Evolutionary conservation across 208 protist species (phyloP), one percentile per base, ranked within the genome.

Genomic region (Leptomonas seymouri): DNA sequence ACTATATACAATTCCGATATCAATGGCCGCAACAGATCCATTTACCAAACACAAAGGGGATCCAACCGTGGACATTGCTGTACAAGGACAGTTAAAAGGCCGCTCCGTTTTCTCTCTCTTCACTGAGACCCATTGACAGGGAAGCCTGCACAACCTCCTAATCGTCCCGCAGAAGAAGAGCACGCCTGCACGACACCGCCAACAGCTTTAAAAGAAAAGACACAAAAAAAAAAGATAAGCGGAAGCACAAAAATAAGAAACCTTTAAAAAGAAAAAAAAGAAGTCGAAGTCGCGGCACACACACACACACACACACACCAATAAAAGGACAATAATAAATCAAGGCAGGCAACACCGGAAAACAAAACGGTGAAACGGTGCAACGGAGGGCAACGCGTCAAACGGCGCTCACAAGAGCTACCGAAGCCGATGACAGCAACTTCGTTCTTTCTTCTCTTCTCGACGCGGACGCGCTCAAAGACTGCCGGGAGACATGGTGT

Each of bases 401-500:
- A 39, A 39, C 3, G 9, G 34, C 7, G 34, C 34, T 9, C 34
- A 39, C 34, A 39, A 39, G 34, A 3, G 34, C 34, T 9, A 9
- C 9, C 34, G 9, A 39, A 39, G 9, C 34, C 7, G 9, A 39
- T 9, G 34, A 39, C 34, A 9, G 34, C 34, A 39, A 3, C 12
- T 48, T 14, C 39, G 7, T 48, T 48, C 44, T n/a, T 31, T 18
- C 49, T 11, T 57, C 50, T 12, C 6, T 51, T 31, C 5, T 3
- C 25, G 7, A 41, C 11, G 25, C 16, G 5, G 23, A 42, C 6
- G 54, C 30, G 21, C 21, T 61, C 23, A 80, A 36, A 80, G n/a
- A 28, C 67, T 75, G 12, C 68, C 64, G 23, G 74, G 64, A 0
- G 74, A 67, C 72, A 77, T 76, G n/a, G 64, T 63, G 62, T 74